Evolutionary conservation across 768 basidiomycete species (phyloP).

Genomic region (Coprinellus aureogranulatus): DNA sequence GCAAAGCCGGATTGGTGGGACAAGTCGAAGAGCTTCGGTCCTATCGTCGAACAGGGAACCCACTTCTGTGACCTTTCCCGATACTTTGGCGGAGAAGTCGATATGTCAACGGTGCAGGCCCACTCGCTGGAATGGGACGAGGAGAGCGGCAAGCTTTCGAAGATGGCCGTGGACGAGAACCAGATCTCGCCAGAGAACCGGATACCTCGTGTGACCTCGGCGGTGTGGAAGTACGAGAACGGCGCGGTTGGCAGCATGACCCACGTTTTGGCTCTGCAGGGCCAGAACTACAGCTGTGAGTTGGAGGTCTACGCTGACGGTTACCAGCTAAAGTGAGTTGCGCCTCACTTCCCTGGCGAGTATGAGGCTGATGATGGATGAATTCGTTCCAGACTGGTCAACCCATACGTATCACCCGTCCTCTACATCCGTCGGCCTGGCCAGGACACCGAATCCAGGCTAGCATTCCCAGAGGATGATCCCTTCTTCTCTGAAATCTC

Average conservation of each 20-base stretch:
- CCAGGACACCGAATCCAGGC: conserved; percentile 68
- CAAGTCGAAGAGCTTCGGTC: conserved; percentile 78
- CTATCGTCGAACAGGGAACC: conserved; percentile 88
- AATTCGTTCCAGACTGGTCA: conserved; percentile 60
- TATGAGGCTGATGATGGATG: neutral
- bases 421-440: conserved; percentile 85
- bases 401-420: conserved; percentile 91
- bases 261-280: conserved; percentile 89
- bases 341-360: neutral
- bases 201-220: conserved; percentile 90
- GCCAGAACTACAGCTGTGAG: conserved; percentile 90
- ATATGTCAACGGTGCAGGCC: conserved; percentile 74
- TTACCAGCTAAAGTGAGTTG: conserved; percentile 72
- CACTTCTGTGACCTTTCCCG: conserved; percentile 97
- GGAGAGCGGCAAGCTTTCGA: conserved; percentile 78
- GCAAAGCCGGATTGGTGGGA: conserved; percentile 92
- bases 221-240: conserved; percentile 94
- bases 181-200: conserved; percentile 84
- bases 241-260: conserved; percentile 93
- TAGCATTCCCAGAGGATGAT: conserved; percentile 78
- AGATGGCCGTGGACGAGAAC: conserved; percentile 79
- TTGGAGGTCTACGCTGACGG: conserved; percentile 94
- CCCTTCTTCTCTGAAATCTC: conserved; percentile 94
- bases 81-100: conserved; percentile 96
- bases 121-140: conserved; percentile 94